Conservation (phyloP, 495 filamentous ascomycete species). For the Jackrogersella minutella region DNA sequence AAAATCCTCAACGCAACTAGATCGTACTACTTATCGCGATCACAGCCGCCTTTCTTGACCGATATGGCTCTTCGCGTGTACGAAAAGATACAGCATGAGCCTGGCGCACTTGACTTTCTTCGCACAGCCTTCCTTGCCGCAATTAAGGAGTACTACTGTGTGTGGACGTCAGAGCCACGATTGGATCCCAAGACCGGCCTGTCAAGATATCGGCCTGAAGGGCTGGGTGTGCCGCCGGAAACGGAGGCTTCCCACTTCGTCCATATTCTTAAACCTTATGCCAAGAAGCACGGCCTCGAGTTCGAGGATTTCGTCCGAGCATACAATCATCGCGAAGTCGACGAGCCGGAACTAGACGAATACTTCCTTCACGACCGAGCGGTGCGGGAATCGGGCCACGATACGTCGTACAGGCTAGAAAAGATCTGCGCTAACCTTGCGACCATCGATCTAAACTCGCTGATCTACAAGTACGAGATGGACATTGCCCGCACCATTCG, state of each 20-base stretch:
- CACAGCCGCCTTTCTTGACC: slow-evolving; percentile 95
- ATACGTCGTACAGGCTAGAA: slow-evolving; percentile 93
- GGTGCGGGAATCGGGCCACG: slow-evolving; percentile 95
- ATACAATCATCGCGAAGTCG: slow-evolving; percentile 80
- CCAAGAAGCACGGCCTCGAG: slow-evolving; percentile 79
- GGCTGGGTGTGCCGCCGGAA: slow-evolving; percentile 92
- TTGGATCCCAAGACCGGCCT: slow-evolving; percentile 82
- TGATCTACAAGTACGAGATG: slow-evolving; percentile 94
- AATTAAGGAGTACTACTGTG: slow-evolving; percentile 94
- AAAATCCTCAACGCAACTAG: slow-evolving; percentile 98
- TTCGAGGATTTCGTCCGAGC: slow-evolving; percentile 84
- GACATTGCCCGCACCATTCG: slow-evolving; percentile 89
- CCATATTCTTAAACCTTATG: slow-evolving; percentile 86
- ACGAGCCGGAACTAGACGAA: slow-evolving; percentile 87
- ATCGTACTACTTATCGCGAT: slow-evolving; percentile 91
- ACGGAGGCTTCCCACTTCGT: slow-evolving; percentile 89
- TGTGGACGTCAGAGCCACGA: slow-evolving; percentile 85
- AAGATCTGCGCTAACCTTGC: slow-evolving; percentile 86
- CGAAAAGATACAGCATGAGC: slow-evolving; percentile 83
- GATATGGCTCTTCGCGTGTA: slow-evolving; percentile 95
- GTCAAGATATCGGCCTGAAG: slow-evolving; percentile 87
- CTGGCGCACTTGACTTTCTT: slow-evolving; percentile 79
- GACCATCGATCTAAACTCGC: slow-evolving; percentile 91
- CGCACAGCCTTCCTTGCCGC: slow-evolving; percentile 81
- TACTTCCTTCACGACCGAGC: slow-evolving; percentile 96